Evolutionary conservation across 176 grass and related monocot genomes (phyloP), one percentile per base, ranked within the genome.

Genomic region (Poa annua): DNA sequence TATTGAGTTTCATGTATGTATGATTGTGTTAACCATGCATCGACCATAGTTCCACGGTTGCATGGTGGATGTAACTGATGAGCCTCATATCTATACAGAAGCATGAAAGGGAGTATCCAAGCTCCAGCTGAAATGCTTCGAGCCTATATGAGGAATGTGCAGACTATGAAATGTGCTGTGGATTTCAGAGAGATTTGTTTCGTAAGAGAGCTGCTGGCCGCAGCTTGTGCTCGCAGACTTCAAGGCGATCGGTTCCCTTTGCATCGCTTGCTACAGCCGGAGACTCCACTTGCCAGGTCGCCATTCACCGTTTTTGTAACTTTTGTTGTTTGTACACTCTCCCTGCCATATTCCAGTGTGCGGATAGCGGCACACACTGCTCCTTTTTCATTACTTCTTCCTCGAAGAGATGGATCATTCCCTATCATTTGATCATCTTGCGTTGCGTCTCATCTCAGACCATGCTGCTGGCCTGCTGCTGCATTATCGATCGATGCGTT

Each of bases 341-440:
- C 34, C 24, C 47, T 11, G 22, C 24, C 44, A 25, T 19, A 47
- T 51, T 66, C 39, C 39, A 20, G 39, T 44, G 35, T 35, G 35
- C 54, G 71, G 83, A 89, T 89, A 78, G 75, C 45, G 22, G n/a
- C 45, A 51, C 44, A 10, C 22, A 26, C 13, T 24, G 15, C 61
- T 33, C 6, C 8, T 10, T 75, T 74, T 34, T 54, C 72, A 59
- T 89, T 63, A 69, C 64, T 77, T 86, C 54, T 55, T 78, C 55
- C 78, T 81, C 71, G 42, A 89, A 53, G 73, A 56, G 75, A 86
- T 61, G 50, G 86, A 76, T 47, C 41, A 7, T 41, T 41, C 42
- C 67, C 68, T 49, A 73, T 49, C 68, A 17, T 29, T 55, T 24
- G 1, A 38, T 62, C 34, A 20, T 61, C 53, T 71, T 70, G n/a